Evolutionary conservation across 148 eudicot genomes (phyloP).

Genomic region (Arbutus unedo): DNA sequence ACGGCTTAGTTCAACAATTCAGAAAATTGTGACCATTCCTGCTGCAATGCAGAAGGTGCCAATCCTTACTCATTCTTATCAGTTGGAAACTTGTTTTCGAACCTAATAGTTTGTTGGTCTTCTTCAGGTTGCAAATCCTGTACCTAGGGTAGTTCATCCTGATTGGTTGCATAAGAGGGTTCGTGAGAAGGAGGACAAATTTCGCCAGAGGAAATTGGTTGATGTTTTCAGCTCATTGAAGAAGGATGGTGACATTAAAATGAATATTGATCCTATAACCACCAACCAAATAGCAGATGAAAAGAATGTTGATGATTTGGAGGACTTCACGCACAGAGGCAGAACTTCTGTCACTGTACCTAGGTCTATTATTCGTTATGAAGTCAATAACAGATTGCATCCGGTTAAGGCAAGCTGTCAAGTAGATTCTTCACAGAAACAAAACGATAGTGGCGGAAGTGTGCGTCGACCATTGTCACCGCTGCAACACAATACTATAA

Average conservation of each 20-base stretch:
- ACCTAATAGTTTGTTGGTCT: constrained; percentile 23
- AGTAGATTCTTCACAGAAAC: constrained; percentile 25
- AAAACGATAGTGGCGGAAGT: constrained; percentile 22
- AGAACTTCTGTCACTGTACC: constrained; percentile 38
- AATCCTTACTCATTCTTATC: constrained; percentile 14
- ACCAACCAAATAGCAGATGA: constrained; percentile 27
- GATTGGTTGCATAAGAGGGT: constrained; percentile 97
- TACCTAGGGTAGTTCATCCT: constrained; percentile 97
- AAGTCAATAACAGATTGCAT: constrained; percentile 35
- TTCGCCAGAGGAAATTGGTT: constrained; percentile 81
- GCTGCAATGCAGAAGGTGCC: constrained; percentile 99
- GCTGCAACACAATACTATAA: constrained; percentile 29
- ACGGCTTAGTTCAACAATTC: constrained; percentile 90
- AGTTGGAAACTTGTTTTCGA: constrained; percentile 3
- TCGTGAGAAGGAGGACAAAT: constrained; percentile 92
- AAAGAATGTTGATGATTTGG: constrained; percentile 57
- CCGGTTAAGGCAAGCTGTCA: constrained; percentile 26
- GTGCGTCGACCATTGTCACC: constrained; percentile 17
- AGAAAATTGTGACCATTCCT: constrained; percentile 93
- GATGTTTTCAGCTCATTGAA: constrained; percentile 63
- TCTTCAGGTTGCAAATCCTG: constrained; percentile 91
- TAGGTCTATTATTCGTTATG: constrained; percentile 67
- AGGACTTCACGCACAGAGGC: constrained; percentile 62
- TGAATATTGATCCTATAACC: constrained; percentile 26
- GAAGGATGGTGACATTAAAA: constrained; percentile 28